These are phyloP conservation scores for Gynochthodes officinalis DNA, from an alignment of 257 asterid species.

Conservation along the genomic window DNA sequence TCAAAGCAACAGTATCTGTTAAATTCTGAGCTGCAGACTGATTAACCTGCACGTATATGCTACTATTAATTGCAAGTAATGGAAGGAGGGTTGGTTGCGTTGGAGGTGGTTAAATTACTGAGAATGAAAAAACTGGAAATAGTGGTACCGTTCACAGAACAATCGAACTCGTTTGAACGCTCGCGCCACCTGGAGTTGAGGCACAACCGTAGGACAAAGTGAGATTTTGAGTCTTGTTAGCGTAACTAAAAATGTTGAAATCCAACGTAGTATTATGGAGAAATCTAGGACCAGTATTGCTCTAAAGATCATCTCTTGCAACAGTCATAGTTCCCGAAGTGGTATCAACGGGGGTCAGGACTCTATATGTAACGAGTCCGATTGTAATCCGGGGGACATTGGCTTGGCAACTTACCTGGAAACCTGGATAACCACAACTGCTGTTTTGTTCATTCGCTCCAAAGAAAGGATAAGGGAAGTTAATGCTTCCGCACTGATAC, in stretches of 20 bases:
- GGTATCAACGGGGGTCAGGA: too few relatives aligned
- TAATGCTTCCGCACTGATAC: too few relatives aligned
- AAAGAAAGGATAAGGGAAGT: too few relatives aligned
- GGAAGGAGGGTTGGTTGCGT: too few relatives aligned
- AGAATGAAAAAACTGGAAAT: slow-evolving; percentile 10
- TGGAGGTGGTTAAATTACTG: too few relatives aligned
- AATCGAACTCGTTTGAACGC: slow-evolving; percentile 6
- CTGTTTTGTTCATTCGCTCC: too few relatives aligned
- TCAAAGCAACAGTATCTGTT: slow-evolving; percentile 1
- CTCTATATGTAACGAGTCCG: too few relatives aligned
- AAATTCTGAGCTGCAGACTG: slow-evolving; percentile 6
- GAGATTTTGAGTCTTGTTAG: slow-evolving; percentile 22
- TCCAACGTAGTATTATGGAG: slow-evolving; percentile 29
- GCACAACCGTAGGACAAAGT: slow-evolving; percentile 47
- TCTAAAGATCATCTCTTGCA: slow-evolving; percentile 43
- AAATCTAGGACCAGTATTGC: slow-evolving; percentile 17
- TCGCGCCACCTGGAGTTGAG: not conserved
- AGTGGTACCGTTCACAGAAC: slow-evolving; percentile 12
- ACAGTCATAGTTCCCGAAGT: too few relatives aligned
- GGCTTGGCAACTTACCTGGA: too few relatives aligned
- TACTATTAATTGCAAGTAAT: slow-evolving; percentile 22
- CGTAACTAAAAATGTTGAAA: slow-evolving; percentile 19
- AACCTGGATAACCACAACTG: too few relatives aligned
- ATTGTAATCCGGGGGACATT: too few relatives aligned
- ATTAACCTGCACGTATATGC: slow-evolving; percentile 35